Evolutionary conservation across 1,284 basidiomycete species (phyloP).

Genomic region (Takashimella koratensis): DNA sequence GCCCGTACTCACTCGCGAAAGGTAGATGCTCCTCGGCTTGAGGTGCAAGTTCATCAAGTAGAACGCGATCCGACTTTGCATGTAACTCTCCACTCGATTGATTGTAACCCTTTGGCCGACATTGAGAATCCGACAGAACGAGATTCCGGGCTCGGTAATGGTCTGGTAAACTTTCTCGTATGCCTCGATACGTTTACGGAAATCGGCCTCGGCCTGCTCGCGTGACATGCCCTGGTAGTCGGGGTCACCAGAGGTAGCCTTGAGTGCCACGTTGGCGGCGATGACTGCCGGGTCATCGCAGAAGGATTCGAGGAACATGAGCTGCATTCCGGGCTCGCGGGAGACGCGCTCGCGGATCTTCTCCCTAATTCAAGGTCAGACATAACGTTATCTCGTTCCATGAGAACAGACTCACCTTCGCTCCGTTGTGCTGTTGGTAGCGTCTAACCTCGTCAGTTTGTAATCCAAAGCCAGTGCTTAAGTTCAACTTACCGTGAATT

Average conservation of each 20-base stretch:
- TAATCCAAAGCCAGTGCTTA: neutral
- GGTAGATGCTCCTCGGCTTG: conserved; percentile 93
- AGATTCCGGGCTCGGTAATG: conserved; percentile 79
- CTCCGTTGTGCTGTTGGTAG: conserved; percentile 81
- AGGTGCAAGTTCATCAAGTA: conserved; percentile 98
- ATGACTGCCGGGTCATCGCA: conserved; percentile 94
- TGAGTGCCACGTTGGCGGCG: conserved; percentile 91
- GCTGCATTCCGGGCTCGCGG: conserved; percentile 80
- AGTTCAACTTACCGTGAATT: conserved; percentile 71
- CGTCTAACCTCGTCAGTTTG: conserved; percentile 57
- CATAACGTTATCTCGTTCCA: neutral
- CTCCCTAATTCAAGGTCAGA: conserved; percentile 54
- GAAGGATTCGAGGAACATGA: conserved; percentile 91
- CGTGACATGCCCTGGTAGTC: conserved; percentile 89
- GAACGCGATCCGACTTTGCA: conserved; percentile 95
- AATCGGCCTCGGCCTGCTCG: conserved; percentile 84
- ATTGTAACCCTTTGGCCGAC: conserved; percentile 81
- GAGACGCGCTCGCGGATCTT: conserved; percentile 78
- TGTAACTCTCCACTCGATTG: conserved; percentile 82
- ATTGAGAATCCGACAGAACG: conserved; percentile 82
- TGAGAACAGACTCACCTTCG: conserved; percentile 56
- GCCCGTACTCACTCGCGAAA: conserved; percentile 69
- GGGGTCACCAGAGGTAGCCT: conserved; percentile 93
- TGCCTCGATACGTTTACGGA: conserved; percentile 81
- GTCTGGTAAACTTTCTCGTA: conserved; percentile 98